Evolutionary conservation across 2,329 filamentous ascomycete species (phyloP), one percentile per base, ranked within the genome.

Genomic region (Arthrinium puccinioides): DNA sequence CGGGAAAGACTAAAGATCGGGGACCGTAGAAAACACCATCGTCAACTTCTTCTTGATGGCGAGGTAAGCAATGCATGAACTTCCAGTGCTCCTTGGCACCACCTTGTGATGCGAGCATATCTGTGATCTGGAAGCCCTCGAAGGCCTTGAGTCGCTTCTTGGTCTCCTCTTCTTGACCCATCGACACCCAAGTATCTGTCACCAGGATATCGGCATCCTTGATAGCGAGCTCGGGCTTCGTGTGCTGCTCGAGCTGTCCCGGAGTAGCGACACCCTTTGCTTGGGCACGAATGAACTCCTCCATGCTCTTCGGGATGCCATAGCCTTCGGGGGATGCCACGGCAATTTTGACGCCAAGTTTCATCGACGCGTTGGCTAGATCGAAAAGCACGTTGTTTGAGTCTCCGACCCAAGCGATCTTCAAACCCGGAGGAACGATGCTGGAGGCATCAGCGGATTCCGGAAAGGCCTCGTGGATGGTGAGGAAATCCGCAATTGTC

Each of bases 311-410:
- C 1, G 89, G 87, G 44, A 97, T 94, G 35, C 79, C 77, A 57
- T 94, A 97, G 32, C 85, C 87, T 43, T 72, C 66, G 15, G 92
- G 92, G 1, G 90, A 89, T 10, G 92, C 92, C 25, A 97, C 87
- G 2, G 86, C 69, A 44, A 98, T 74, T 51, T 94, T 74, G 19
- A 95, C 79, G 31, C 92, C 92, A 50, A 90, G 75, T 67, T 96
- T 97, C 50, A 84, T 69, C 40, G 85, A 88, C 27, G 77, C 89
- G 48, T 92, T 90, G 33, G 89, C 88, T 37, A 97, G 73, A 56
- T 98, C 90, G 55, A 89, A 96, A 18, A 97, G 76, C 20, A 98
- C 90, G 51, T 98, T 98, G 67, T 97, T 98, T 9, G 88, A 87
- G 57, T 98, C 90, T 37, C 90, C 90, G 31, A 98, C 72, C 92